Conservation (phyloP, 352 stramenopile species). For the Globisporangium echinulatum region DNA sequence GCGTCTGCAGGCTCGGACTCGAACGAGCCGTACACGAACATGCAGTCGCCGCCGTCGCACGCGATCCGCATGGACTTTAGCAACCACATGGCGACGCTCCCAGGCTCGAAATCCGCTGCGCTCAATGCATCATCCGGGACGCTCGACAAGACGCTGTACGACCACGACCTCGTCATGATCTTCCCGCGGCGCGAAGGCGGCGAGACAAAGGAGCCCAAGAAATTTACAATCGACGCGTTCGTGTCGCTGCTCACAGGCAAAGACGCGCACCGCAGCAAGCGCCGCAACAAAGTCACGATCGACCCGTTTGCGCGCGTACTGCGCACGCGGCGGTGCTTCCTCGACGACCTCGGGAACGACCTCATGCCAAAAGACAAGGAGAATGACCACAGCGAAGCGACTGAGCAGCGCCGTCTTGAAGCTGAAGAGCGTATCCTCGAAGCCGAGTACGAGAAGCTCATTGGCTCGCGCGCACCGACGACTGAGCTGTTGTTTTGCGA, state of each 20-base stretch:
- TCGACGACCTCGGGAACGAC: slow-evolving; percentile 54
- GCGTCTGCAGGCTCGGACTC: not conserved
- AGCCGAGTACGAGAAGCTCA: slow-evolving; percentile 54
- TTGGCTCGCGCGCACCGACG: slow-evolving; percentile 32
- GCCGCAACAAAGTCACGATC: slow-evolving; percentile 38
- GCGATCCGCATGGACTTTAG: slow-evolving; percentile 35
- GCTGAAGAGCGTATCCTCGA: slow-evolving; percentile 38
- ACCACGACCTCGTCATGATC: slow-evolving; percentile 78
- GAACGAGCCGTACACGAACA: slow-evolving; percentile 27
- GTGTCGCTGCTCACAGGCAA: slow-evolving; percentile 66
- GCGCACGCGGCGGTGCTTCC: slow-evolving; percentile 59
- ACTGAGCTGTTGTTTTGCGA: slow-evolving; percentile 65
- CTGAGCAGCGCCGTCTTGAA: slow-evolving; percentile 33
- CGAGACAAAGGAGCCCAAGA: slow-evolving; percentile 55
- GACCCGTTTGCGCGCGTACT: slow-evolving; percentile 70
- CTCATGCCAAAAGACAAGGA: slow-evolving; percentile 25
- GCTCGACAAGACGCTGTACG: slow-evolving; percentile 57
- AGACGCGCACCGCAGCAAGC: slow-evolving; percentile 32
- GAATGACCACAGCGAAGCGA: slow-evolving; percentile 44
- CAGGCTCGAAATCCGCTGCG: not conserved
- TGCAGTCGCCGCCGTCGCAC: slow-evolving; percentile 30
- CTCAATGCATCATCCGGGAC: not conserved
- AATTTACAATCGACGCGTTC: slow-evolving; percentile 60
- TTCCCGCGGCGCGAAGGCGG: slow-evolving; percentile 59
- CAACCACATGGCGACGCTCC: slow-evolving; percentile 30